Evolutionary conservation across 495 filamentous ascomycete species (phyloP), one percentile per base, ranked within the genome.

Genomic region (Chaetomium cochliodes): DNA sequence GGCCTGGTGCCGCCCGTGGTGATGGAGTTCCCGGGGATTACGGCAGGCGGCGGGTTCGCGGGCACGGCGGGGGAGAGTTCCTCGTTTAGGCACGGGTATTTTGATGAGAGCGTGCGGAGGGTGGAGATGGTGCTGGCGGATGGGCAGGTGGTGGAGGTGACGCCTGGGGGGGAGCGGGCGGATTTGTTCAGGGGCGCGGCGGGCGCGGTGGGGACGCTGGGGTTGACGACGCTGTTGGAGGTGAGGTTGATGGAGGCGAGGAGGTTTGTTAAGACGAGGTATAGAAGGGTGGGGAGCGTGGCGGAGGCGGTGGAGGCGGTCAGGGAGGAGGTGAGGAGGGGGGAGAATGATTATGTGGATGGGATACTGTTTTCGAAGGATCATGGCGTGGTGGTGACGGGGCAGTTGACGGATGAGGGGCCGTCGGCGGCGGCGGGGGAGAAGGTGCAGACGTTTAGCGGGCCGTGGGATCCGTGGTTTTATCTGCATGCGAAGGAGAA

Each of bases 21-120:
- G 3, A 84, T 85, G 83, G 84, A 86, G 63, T 86, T 89, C 67
- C 87, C 86, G 1, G 85, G 84, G 20, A 89, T 89, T 65, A 89
- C 87, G 18, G 86, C 82, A 0, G 87, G 86, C 26, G 86, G 87
- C 42, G 86, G 84, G 0, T 89, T 84, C 72, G 80, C 83, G 25
- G 86, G 86, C 7, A 85, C 84, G 0, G 80, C 82, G 2, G 86
- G 85, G 11, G 86, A 88, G 71, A 87, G 84, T 70, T 82, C 78
- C 54, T 83, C 80, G 7, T 88, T 86, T 67, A 78, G 80, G 20
- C 79, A 87, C 56, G 87, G 87, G 1, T 81, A 80, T 63, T 89
- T 89, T 63, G 81, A 88, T 59, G 53, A 73, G 3, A 86, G 81
- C 4, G 73, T 88, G 49, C 81, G 80, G 33, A 76, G 72, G 64